These are phyloP conservation scores for Sarcocystis neurona DNA, from an alignment of 169 alveolate species.

Conservation along the genomic window DNA sequence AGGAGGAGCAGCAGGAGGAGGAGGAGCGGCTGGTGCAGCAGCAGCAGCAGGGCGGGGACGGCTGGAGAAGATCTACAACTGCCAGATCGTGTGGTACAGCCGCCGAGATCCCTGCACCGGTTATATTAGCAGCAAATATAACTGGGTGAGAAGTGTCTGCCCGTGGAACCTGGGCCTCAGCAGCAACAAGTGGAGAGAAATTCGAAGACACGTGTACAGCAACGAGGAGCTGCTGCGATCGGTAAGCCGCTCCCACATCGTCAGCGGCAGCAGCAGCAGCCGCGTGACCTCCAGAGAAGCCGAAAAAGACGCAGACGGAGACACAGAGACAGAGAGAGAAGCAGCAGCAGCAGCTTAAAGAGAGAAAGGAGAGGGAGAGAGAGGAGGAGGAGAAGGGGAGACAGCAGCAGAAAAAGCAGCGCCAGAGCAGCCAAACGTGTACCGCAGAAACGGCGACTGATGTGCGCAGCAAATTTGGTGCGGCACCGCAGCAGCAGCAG, in stretches of 20 bases:
- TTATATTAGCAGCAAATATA: constrained; percentile 63
- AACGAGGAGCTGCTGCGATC: constrained; percentile 71
- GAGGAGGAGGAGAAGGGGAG: too few species aligned
- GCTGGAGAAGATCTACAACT: constrained; percentile 67
- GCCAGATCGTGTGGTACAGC: constrained; percentile 74
- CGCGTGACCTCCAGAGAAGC: too few species aligned
- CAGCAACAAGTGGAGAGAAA: constrained; percentile 65
- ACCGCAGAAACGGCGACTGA: too few species aligned
- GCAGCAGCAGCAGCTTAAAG: too few species aligned
- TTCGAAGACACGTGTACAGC: constrained; percentile 67
- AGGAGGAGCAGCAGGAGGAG: background rate
- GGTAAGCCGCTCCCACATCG: constrained; percentile 21
- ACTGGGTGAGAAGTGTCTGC: constrained; percentile 71
- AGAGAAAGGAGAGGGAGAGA: too few species aligned
- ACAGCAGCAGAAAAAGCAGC: too few species aligned
- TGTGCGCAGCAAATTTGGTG: too few species aligned
- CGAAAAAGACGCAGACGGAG: too few species aligned
- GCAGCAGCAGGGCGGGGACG: background rate
- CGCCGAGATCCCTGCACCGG: constrained; percentile 71
- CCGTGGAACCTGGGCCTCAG: constrained; percentile 71
- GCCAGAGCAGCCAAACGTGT: too few species aligned
- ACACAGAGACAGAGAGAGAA: too few species aligned
- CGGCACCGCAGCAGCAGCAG: too few species aligned
- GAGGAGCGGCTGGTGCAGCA: background rate
- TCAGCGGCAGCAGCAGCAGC: background rate